Percentiles rank a stretch among this genome's conserved stretches.
phyloP scores from a whole-genome alignment of 108 stramenopile species.

The Nitzschia putrida region DNA sequence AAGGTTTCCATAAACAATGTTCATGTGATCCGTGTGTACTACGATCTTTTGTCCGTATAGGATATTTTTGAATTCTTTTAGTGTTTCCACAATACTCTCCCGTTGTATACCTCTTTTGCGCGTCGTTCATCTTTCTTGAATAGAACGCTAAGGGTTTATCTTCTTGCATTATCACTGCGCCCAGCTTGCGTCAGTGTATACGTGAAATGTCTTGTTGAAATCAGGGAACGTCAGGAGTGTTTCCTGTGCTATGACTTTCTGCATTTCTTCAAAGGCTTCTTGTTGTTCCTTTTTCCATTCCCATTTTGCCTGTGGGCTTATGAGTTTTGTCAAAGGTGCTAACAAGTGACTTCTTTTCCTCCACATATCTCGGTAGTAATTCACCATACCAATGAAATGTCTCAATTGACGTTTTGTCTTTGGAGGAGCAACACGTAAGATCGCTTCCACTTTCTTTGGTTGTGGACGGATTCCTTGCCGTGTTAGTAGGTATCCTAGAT shows the following conservation, averaged over 20 bases:
- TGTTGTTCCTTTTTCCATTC: conserved; percentile 39
- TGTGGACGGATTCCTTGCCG: conserved; percentile 29
- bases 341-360: conserved; percentile 31
- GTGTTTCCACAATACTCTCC: conserved; percentile 31
- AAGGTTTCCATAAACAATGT: conserved; percentile 25
- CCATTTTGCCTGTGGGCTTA: conserved; percentile 32
- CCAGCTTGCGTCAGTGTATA: conserved; percentile 53
- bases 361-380: conserved; percentile 56
- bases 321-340: conserved; percentile 37
- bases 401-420: conserved; percentile 19
- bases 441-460: conserved; percentile 44
- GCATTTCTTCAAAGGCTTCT: conserved; percentile 47
- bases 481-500: conserved; percentile 32
- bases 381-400: conserved; percentile 37
- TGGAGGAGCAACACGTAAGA: conserved; percentile 33
- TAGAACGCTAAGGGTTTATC: conserved; percentile 41
- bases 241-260: conserved; percentile 38
- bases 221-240: conserved; percentile 33
- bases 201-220: conserved; percentile 42
- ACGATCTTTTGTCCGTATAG: conserved; percentile 24
- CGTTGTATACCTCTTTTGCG: conserved; percentile 41
- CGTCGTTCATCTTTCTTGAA: conserved; percentile 33
- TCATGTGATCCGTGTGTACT: conserved; percentile 43
- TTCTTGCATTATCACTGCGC: conserved; percentile 45
- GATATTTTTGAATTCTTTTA: conserved; percentile 46